Base-by-base conservation (phyloP, 2,329 filamentous ascomycete genomes). In the Aspergillus japonicus region DNA sequence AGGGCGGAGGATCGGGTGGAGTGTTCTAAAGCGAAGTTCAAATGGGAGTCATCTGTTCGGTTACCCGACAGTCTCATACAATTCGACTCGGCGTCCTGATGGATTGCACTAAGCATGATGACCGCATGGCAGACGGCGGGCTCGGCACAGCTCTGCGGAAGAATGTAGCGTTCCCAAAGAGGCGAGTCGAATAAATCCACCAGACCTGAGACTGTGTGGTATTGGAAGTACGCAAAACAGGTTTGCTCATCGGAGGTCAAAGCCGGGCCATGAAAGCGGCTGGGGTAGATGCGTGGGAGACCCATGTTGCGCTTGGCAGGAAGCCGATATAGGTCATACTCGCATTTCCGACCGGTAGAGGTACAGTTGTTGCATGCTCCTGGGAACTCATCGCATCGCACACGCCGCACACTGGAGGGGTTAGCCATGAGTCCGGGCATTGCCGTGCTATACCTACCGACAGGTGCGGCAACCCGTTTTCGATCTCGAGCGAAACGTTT, bases 341-440 rank as follows among this genome's bases (percentile, higher is more conserved):
- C 53, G 42, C 53, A 55, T 10, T 23, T 23, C 16, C 53, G 42
- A 6, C 44, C 44, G 11, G 53, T 48, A 5, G 23, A 23, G 44
- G 24, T 55, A 24, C 53, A 55, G 24, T 48, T 55, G 10, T 31
- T 24, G 16, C 53, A 55, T 14, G 16, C 42, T 1, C 24, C 42
- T 2, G 53, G 53, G 29, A 47, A 16, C 47, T 55, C 42, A 35
- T 55, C 53, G 29, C 53, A 55, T 49, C 47, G 26, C 24, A 55
- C 31, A 12, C n/a, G 53, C 4, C 44, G 53, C 10, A 24, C n/a
- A 12, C 53, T 55, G 8, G 21, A 21, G 33, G 4, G 12, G 16
- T 55, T 23, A 33, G 26, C 6, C 12, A 35, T 10, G n/a, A 19
- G 6, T 44, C 6, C 16, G 39, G 16, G 39, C n/a, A 6, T 7